Evolutionary conservation across 2,329 filamentous ascomycete species (phyloP).

Genomic region (Scytalidium sp.): DNA sequence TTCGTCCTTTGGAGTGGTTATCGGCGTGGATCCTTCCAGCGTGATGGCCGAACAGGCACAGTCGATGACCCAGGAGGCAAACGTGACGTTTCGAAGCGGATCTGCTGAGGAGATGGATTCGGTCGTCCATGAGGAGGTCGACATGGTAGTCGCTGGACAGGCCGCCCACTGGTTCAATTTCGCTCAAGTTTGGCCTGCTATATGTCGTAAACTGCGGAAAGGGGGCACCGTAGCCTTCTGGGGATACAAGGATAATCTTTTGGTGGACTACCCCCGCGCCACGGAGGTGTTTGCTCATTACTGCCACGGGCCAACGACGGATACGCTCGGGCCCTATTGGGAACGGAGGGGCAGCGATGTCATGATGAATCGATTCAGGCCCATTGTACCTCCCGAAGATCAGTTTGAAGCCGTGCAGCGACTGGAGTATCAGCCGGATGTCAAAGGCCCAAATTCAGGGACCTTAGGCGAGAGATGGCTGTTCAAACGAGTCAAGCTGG

Average conservation of each 20-base stretch:
- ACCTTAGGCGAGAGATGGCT: conserved; percentile 45
- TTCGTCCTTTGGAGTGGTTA: conserved; percentile 45
- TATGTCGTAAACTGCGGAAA: conserved; percentile 48
- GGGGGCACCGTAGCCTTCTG: conserved; percentile 62
- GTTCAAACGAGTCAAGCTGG: conserved; percentile 50
- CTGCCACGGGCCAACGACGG: conserved; percentile 48
- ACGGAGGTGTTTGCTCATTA: conserved; percentile 53
- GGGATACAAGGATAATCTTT: conserved; percentile 63
- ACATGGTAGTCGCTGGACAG: conserved; percentile 50
- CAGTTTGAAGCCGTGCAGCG: conserved; percentile 52
- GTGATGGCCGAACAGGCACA: conserved; percentile 54
- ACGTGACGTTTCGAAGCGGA: conserved; percentile 47
- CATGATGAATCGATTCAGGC: conserved; percentile 48
- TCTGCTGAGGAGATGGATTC: conserved; percentile 53
- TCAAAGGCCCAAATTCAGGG: conserved; percentile 33
- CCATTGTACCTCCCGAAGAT: conserved; percentile 46
- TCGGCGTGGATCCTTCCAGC: conserved; percentile 55
- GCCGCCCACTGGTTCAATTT: conserved; percentile 68
- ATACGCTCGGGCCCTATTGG: conserved; percentile 58
- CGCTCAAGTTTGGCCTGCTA: conserved; percentile 48
- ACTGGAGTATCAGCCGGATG: conserved; percentile 55
- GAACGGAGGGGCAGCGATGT: conserved; percentile 56
- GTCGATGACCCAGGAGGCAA: conserved; percentile 34
- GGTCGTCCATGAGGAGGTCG: conserved; percentile 45
- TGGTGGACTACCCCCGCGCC: conserved; percentile 50